phyloP scores from a whole-genome alignment of 768 basidiomycete species.

The Leccinum fibrillosum region DNA sequence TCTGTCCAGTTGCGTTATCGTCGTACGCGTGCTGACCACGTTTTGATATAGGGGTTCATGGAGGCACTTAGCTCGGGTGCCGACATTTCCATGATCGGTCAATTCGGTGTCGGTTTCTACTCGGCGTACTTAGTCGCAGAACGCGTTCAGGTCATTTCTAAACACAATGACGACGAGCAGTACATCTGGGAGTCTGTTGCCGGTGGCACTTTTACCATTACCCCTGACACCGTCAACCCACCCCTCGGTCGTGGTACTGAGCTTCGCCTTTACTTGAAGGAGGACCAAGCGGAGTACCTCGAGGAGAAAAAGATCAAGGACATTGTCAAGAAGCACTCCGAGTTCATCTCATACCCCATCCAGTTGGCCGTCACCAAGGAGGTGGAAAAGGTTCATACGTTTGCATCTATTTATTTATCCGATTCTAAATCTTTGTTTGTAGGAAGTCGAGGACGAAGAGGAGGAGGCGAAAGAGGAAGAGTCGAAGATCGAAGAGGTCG shows the following conservation, averaged over 20 bases:
- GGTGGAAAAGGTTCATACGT: conserved; percentile 83
- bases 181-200: conserved; percentile 99
- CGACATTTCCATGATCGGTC: conserved; percentile 95
- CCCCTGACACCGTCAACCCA: conserved; percentile 85
- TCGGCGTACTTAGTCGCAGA: conserved; percentile 99
- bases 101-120: conserved; percentile 99
- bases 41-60: conserved; percentile 83
- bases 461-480: conserved; percentile 71
- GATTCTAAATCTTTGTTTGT: conserved; percentile 7
- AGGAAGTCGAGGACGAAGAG: conserved; percentile 88
- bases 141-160: conserved; percentile 96
- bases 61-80: conserved; percentile 91
- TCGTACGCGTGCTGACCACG: conserved; percentile 7
- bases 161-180: conserved; percentile 99
- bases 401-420: neutral
- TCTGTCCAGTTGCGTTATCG: conserved; percentile 26
- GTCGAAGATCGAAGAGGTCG: conserved; percentile 78
- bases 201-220: conserved; percentile 99
- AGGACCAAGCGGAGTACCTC: conserved; percentile 97
- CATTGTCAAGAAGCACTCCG: conserved; percentile 99
- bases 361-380: conserved; percentile 98
- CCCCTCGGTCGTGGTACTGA: conserved; percentile 93
- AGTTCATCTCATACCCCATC: conserved; percentile 99
- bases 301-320: conserved; percentile 99
- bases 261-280: conserved; percentile 91